Conservation (phyloP, 441 rosid genomes). For the Flueggea neowawraea region DNA sequence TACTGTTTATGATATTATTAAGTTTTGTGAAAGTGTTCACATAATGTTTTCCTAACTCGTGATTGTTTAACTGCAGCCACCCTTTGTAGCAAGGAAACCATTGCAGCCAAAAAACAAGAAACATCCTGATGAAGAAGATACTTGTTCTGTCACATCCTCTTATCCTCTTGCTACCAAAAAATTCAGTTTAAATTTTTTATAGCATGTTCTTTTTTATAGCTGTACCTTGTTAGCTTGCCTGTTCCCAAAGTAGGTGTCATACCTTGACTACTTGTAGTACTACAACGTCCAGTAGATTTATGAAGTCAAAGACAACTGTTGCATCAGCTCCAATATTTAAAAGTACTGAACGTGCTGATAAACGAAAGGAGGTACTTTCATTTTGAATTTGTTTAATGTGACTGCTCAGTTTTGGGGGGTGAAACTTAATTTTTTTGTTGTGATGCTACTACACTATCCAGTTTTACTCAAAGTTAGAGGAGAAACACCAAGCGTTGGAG, state of each 20-base stretch:
- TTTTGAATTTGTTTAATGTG: constrained; percentile 6
- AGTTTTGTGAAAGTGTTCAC: background rate
- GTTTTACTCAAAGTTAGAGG: constrained; percentile 86
- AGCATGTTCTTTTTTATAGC: constrained; percentile 7
- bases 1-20: background rate
- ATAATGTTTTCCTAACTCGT: background rate
- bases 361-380: constrained; percentile 72
- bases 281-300: constrained; percentile 38
- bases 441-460: constrained; percentile 25
- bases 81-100: constrained; percentile 60
- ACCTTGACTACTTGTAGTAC: constrained; percentile 47
- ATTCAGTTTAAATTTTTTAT: constrained; percentile 7
- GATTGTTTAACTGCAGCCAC: constrained; percentile 33
- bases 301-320: constrained; percentile 41
- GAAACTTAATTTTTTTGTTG: constrained; percentile 10
- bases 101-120: constrained; percentile 86
- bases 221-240: constrained; percentile 4
- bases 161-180: constrained; percentile 35
- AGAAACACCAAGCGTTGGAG: constrained; percentile 89
- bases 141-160: constrained; percentile 69
- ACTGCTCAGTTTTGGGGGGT: background rate
- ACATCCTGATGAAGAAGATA: constrained; percentile 87
- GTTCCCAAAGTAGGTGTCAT: background rate
- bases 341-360: constrained; percentile 84
- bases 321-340: constrained; percentile 67